Conservation (phyloP, 2,329 filamentous ascomycete species). For the Aspergillus sp. region DNA sequence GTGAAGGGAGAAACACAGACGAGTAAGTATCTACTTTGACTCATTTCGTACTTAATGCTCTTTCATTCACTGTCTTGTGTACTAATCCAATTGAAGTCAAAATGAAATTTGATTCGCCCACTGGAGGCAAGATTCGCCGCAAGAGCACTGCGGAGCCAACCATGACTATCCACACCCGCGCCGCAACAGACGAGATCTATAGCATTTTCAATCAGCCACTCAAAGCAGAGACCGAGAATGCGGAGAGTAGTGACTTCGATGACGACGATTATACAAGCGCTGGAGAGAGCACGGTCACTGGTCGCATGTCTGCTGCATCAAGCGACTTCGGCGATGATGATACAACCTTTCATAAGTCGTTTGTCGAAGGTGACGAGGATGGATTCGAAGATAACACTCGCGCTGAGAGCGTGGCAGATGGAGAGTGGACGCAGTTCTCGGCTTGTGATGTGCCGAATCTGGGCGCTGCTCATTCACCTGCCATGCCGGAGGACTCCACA, state of each 20-base stretch:
- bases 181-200: slow-evolving; percentile 96
- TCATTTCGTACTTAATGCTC: not conserved
- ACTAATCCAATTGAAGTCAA: slow-evolving; percentile 65
- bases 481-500: slow-evolving; percentile 24
- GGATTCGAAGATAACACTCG: slow-evolving; percentile 42
- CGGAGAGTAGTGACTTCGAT: slow-evolving; percentile 68
- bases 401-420: slow-evolving; percentile 60
- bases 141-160: slow-evolving; percentile 81
- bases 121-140: slow-evolving; percentile 78
- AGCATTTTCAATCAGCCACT: slow-evolving; percentile 92
- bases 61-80: not conserved
- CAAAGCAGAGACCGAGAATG: slow-evolving; percentile 51
- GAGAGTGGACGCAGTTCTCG: slow-evolving; percentile 88
- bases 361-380: slow-evolving; percentile 50
- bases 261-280: slow-evolving; percentile 78
- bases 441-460: slow-evolving; percentile 64
- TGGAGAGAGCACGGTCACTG: slow-evolving; percentile 80
- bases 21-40: slow-evolving; percentile 58
- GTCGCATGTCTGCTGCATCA: slow-evolving; percentile 63
- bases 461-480: slow-evolving; percentile 15
- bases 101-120: slow-evolving; percentile 87
- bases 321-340: slow-evolving; percentile 69
- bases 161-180: slow-evolving; percentile 94
- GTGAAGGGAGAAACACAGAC: slow-evolving; percentile 86
- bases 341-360: slow-evolving; percentile 41